phyloP scores from a whole-genome alignment of 768 basidiomycete species.

The Leucocoprinus leucothites region DNA sequence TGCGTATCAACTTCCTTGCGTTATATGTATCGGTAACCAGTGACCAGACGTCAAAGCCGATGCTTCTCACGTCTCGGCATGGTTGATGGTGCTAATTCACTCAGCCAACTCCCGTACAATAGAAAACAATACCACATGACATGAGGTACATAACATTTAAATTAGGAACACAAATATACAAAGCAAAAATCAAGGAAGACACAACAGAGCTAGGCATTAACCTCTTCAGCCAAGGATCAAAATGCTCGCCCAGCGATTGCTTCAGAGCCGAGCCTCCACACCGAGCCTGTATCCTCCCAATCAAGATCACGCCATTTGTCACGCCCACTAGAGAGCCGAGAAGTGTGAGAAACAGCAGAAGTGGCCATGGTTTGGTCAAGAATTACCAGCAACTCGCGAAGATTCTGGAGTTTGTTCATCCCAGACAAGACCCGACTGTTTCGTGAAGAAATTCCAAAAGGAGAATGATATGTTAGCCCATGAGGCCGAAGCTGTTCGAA shows the following conservation, averaged over 20 bases:
- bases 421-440: constrained; percentile 2
- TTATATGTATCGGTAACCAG: no score
- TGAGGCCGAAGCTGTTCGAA: background rate
- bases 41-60: background rate
- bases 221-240: no score
- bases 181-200: background rate
- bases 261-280: background rate
- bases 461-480: background rate
- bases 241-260: background rate
- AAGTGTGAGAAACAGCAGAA: background rate
- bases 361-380: constrained; percentile 2
- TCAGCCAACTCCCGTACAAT: no score
- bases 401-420: constrained; percentile 1
- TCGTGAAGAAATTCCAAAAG: background rate
- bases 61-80: constrained; percentile 8
- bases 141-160: background rate
- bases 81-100: background rate
- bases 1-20: no score
- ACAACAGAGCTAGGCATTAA: background rate
- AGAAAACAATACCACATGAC: background rate
- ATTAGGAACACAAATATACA: background rate
- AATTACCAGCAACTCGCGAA: constrained; percentile 3
- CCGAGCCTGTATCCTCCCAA: background rate
- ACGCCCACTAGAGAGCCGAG: background rate
- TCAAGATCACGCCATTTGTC: background rate